Percentiles rank a stretch among this genome's conserved stretches.
phyloP scores from a whole-genome alignment of 2,329 filamentous ascomycete species.

The Immersiporthe knoxdaviesiana region DNA sequence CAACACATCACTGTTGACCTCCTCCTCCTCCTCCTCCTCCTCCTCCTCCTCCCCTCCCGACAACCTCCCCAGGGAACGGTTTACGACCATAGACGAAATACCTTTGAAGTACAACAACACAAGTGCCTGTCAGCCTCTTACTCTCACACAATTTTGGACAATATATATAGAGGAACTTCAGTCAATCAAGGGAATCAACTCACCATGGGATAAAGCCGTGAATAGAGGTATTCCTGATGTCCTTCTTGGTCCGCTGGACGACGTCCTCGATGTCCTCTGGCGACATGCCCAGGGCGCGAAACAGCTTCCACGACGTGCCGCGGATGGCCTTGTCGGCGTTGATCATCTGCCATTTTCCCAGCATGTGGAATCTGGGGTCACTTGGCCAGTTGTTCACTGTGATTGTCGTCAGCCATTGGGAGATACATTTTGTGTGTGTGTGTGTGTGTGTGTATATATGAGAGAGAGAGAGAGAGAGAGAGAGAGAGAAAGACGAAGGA shows the following conservation, averaged over 20 bases:
- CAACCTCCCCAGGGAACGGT: constrained; percentile 9
- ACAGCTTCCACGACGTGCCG: constrained; percentile 35
- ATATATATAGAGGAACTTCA: no score
- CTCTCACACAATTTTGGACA: constrained; percentile 29
- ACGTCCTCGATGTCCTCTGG: constrained; percentile 35
- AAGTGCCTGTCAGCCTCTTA: constrained; percentile 12
- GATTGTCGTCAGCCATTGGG: constrained; percentile 25
- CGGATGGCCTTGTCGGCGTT: constrained; percentile 37
- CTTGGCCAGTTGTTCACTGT: constrained; percentile 39
- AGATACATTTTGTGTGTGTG: no score
- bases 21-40: not conserved
- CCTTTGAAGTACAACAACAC: constrained; percentile 6
- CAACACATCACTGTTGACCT: not conserved
- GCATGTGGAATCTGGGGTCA: constrained; percentile 34
- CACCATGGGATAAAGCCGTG: constrained; percentile 11
- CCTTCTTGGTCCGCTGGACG: constrained; percentile 31
- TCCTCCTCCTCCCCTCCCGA: not conserved
- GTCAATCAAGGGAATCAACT: not conserved
- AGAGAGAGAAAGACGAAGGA: no score
- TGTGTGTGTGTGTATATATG: no score
- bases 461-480: no score
- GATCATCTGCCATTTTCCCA: constrained; percentile 37
- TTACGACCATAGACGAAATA: constrained; percentile 33
- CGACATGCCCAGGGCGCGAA: constrained; percentile 36
- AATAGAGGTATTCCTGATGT: constrained; percentile 24